These are phyloP conservation scores for Zopfia rhizophila DNA, from an alignment of 2,329 filamentous ascomycete species.

Conservation along the genomic window DNA sequence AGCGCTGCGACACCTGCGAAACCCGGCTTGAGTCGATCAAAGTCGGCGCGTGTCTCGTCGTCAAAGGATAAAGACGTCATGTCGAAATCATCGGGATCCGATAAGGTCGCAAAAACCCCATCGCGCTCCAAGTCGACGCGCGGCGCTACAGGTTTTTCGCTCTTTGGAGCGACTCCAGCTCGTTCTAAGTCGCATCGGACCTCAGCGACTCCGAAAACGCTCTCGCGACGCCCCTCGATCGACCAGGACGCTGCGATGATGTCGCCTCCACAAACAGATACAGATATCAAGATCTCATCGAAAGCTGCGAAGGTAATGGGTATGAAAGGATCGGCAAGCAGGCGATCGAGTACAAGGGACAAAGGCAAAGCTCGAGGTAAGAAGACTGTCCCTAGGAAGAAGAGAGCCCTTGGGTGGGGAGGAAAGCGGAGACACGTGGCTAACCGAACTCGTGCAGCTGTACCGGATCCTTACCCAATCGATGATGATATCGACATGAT, in stretches of 20 bases:
- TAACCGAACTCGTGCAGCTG: conserved; percentile 46
- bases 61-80: conserved; percentile 69
- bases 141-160: conserved; percentile 70
- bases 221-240: conserved; percentile 74
- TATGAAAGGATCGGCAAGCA: conserved; percentile 54
- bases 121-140: conserved; percentile 62
- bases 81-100: conserved; percentile 78
- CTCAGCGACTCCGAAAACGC: conserved; percentile 65
- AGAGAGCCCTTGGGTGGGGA: conserved; percentile 34
- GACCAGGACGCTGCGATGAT: conserved; percentile 73
- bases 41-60: conserved; percentile 61
- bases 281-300: conserved; percentile 67
- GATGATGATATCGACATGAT: conserved; percentile 67
- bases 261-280: conserved; percentile 78
- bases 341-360: conserved; percentile 54
- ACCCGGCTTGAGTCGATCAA: conserved; percentile 63
- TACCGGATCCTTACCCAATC: conserved; percentile 69
- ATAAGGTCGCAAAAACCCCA: conserved; percentile 68
- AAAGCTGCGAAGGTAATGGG: conserved; percentile 86
- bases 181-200: conserved; percentile 76
- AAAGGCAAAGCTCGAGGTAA: conserved; percentile 63
- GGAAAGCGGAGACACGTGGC: conserved; percentile 49
- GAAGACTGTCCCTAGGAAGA: conserved; percentile 33
- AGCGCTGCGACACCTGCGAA: conserved; percentile 43
- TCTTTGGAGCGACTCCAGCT: conserved; percentile 64